phyloP scores from a whole-genome alignment of 257 asterid species.

The Scutellaria barbata region DNA sequence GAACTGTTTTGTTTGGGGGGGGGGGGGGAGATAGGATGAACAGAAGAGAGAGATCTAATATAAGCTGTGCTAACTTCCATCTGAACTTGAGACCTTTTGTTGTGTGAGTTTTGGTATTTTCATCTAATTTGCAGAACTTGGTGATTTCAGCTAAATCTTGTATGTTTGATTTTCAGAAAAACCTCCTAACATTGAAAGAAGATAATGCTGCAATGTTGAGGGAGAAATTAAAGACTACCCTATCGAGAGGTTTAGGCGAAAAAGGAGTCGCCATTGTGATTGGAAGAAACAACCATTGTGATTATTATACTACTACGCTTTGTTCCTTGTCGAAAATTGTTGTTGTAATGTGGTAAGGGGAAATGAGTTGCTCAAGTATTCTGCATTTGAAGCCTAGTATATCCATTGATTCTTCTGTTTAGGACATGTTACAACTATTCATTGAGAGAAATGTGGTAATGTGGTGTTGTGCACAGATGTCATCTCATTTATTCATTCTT shows the following conservation, averaged over 20 bases:
- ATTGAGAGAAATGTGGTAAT: slow-evolving; percentile 8
- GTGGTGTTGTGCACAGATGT: background rate
- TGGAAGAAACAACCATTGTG: background rate
- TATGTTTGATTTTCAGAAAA: slow-evolving; percentile 56
- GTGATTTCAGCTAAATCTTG: slow-evolving; percentile 46
- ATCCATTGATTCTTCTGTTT: background rate
- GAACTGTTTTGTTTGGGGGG: background rate
- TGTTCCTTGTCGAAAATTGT: slow-evolving; percentile 6
- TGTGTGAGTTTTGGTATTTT: slow-evolving; percentile 5
- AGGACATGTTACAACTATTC: background rate
- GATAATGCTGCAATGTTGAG: slow-evolving; percentile 54
- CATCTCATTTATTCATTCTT: slow-evolving; percentile 19
- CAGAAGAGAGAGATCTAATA: slow-evolving; percentile 10
- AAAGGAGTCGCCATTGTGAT: slow-evolving; percentile 32
- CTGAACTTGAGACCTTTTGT: background rate
- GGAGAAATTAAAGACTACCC: slow-evolving; percentile 54
- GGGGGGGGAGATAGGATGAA: background rate
- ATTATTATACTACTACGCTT: background rate
- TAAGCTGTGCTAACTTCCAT: background rate
- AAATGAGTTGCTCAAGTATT: background rate
- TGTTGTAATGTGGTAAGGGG: background rate
- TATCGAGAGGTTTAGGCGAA: slow-evolving; percentile 37
- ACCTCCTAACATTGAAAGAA: slow-evolving; percentile 51
- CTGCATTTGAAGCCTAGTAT: slow-evolving; percentile 11
- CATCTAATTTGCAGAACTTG: slow-evolving; percentile 43